Conservation (phyloP, 768 basidiomycete species). For the Amanita muscaria region DNA sequence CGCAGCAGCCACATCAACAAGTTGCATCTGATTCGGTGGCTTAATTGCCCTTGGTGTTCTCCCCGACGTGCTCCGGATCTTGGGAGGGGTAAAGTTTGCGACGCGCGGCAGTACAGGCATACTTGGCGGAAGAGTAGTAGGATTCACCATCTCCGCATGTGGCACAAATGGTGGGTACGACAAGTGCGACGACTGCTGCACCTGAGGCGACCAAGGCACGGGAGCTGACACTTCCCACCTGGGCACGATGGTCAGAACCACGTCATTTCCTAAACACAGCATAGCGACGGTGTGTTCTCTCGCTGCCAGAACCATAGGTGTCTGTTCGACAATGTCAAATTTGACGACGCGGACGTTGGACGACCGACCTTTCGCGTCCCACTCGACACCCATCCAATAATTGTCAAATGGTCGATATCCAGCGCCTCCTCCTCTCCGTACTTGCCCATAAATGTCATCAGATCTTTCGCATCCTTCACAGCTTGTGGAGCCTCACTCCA, state of each 20-base stretch:
- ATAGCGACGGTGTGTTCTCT: conserved; percentile 21
- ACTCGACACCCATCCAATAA: conserved; percentile 34
- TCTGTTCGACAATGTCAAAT: conserved; percentile 13
- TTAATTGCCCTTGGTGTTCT: too few relatives aligned
- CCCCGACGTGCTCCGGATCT: too few relatives aligned
- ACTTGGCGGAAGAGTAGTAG: too few relatives aligned
- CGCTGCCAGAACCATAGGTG: conserved; percentile 17
- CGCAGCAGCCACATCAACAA: background rate
- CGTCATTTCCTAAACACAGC: conserved; percentile 31
- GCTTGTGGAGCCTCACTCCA: background rate
- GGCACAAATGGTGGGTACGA: too few relatives aligned
- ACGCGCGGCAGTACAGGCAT: too few relatives aligned
- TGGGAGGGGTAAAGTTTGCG: too few relatives aligned
- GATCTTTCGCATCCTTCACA: background rate
- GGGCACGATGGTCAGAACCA: conserved; percentile 23
- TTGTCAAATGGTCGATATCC: conserved; percentile 16
- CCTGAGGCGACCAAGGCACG: background rate
- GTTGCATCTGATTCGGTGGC: background rate
- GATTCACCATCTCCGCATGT: too few relatives aligned
- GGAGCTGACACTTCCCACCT: conserved; percentile 12
- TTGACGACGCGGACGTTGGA: background rate
- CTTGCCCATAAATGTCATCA: conserved; percentile 4
- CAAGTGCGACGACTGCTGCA: background rate
- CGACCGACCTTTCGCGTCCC: conserved; percentile 28
- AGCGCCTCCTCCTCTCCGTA: background rate